Evolutionary conservation across 306 rosid species (phyloP), one percentile per base, ranked within the genome.

Genomic region (Rosa lucieae): DNA sequence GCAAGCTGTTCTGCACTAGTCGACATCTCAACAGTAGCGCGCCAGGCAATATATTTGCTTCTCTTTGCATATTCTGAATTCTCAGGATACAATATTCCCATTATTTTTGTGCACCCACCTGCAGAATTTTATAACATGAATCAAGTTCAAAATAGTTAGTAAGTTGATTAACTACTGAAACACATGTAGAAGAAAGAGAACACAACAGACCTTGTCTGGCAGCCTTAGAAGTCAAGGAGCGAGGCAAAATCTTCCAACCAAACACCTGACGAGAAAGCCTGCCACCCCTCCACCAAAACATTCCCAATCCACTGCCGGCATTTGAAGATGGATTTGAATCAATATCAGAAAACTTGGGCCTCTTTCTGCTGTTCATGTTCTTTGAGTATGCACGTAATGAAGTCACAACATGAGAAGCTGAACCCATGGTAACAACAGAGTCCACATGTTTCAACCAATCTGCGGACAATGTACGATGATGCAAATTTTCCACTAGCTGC

Each of bases 201-300:
- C 78, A 72, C 21, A 82, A 63, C 85, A 67, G 73, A 95, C 99
- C 99, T 95, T 91, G 96, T 90, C 97, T 85, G 78, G 97, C 98
- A 79, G 97, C 99, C 89, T 90, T 95, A 48, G 96, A 79, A 84
- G 85, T 86, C 90, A 93, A 82, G 67, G 94, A 79, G 73, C 55
- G 86, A 77, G 99, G 99, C 85, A 95, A 77, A 80, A 61, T 86
- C 88, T 95, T 95, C 86, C 93, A 95, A 84, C 87, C 90, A 86
- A 89, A 95, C 80, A 95, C 82, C 74, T 87, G 86, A 68, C 97
- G 98, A 58, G 99, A 93, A 86, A 93, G 88, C 85, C 87, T 86
- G 75, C 97, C 99, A 72, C 99, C 99, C 89, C 99, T 91, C 97
- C 97, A 91, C 99, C 99, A 95, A 72, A 84, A 91, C 78, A 87